These are phyloP conservation scores for Arthrobotrys entomopaga DNA, from an alignment of 2,329 filamentous ascomycete genomes.

Conservation along the genomic window DNA sequence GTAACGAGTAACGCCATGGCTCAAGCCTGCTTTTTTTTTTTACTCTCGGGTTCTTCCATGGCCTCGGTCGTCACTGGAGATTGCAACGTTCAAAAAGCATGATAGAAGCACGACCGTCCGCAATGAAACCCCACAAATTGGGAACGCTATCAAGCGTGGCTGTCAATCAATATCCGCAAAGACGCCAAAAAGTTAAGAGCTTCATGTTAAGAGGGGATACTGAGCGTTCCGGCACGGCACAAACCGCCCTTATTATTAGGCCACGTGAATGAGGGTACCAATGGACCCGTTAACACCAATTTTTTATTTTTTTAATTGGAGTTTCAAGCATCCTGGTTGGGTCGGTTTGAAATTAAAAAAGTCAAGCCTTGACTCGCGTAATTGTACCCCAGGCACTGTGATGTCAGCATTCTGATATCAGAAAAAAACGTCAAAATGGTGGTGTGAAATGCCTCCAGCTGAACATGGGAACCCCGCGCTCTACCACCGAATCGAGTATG, in stretches of 20 bases:
- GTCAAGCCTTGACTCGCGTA: conserved; percentile 51
- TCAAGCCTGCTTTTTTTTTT: conserved; percentile 42
- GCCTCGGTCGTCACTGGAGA: background rate
- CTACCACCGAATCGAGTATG: conserved; percentile 49
- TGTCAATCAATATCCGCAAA: conserved; percentile 23
- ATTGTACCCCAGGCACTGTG: conserved; percentile 43
- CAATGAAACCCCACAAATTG: background rate
- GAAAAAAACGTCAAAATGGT: conserved; percentile 42
- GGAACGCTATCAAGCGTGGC: background rate
- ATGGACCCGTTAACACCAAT: conserved; percentile 31
- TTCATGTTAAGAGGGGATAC: conserved; percentile 38
- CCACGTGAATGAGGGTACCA: conserved; percentile 51
- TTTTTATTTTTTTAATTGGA: conserved; percentile 49
- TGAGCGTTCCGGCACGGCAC: conserved; percentile 49
- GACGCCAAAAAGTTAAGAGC: conserved; percentile 15
- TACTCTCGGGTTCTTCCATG: conserved; percentile 10
- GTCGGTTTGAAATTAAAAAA: conserved; percentile 35
- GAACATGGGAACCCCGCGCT: conserved; percentile 46
- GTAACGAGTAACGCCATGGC: conserved; percentile 44
- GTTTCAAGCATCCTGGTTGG: conserved; percentile 30
- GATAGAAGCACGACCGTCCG: background rate
- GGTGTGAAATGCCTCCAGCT: conserved; percentile 30
- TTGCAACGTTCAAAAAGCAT: background rate
- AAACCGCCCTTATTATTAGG: conserved; percentile 35
- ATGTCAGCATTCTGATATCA: conserved; percentile 50